These are phyloP conservation scores for Eimeria acervulina DNA, from an alignment of 169 alveolate genomes.

Conservation along the genomic window DNA sequence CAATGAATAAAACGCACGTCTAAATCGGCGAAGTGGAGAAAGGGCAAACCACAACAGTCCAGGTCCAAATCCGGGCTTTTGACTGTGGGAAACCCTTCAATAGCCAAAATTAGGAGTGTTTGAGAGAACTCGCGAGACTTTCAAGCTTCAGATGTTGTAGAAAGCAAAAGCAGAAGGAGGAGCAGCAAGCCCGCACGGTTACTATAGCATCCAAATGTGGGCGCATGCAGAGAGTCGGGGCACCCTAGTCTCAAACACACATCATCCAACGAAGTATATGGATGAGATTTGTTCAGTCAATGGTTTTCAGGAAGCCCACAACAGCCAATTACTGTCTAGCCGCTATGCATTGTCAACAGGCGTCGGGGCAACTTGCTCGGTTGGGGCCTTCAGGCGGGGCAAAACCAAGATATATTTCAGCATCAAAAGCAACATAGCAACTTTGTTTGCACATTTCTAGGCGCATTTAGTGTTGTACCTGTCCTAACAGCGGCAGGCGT, in stretches of 20 bases:
- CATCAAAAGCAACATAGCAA: not conserved
- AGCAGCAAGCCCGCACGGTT: not conserved
- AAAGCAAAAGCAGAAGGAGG: not conserved
- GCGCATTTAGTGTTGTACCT: not conserved
- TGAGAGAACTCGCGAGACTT: not conserved
- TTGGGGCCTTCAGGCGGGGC: not conserved
- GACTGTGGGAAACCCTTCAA: not conserved
- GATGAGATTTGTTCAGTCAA: not conserved
- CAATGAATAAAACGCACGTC: not conserved
- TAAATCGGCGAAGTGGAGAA: not conserved
- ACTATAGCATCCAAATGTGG: not conserved
- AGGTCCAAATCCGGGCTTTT: not conserved
- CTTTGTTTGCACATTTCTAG: not conserved
- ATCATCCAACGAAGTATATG: not conserved
- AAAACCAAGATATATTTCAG: not conserved
- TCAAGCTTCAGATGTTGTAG: too few relatives aligned
- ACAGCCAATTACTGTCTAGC: not conserved
- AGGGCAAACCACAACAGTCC: not conserved
- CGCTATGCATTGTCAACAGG: constrained; percentile 13
- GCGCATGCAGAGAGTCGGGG: constrained; percentile 16
- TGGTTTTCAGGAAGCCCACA: not conserved
- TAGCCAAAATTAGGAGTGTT: not conserved
- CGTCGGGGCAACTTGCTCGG: constrained; percentile 13
- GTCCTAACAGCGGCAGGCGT: not conserved
- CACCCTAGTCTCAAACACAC: not conserved